phyloP scores from a whole-genome alignment of 2,329 filamentous ascomycete genomes.

The Trichothecium roseum region DNA sequence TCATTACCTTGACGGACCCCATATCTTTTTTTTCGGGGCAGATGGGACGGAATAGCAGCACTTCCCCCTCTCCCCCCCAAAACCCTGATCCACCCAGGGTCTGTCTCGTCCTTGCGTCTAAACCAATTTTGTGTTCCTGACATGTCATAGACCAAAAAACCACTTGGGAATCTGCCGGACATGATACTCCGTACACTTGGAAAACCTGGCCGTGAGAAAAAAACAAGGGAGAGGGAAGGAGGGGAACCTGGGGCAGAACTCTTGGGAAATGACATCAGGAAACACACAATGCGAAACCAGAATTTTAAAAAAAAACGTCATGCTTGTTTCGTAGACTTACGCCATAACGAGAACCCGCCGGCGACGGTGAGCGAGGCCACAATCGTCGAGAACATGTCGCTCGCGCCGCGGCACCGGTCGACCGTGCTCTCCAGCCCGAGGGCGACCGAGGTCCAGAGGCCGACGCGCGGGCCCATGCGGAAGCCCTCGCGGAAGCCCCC shows the following conservation, averaged over 20 bases:
- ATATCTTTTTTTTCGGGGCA: too few relatives aligned
- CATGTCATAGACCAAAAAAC: too few relatives aligned
- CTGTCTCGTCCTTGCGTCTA: neutral
- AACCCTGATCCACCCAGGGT: neutral
- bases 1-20: neutral
- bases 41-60: too few relatives aligned
- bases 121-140: too few relatives aligned
- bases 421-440: constrained; percentile 78
- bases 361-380: constrained; percentile 77
- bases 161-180: too few relatives aligned
- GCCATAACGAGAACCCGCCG: constrained; percentile 77
- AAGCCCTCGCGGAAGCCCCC: constrained; percentile 71
- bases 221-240: neutral
- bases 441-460: constrained; percentile 65
- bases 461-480: constrained; percentile 60
- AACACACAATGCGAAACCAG: too few relatives aligned
- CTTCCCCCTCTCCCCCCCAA: neutral
- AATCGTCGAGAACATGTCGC: constrained; percentile 73
- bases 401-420: constrained; percentile 57
- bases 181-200: too few relatives aligned
- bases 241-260: too few relatives aligned
- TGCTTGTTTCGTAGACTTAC: constrained; percentile 45
- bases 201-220: too few relatives aligned
- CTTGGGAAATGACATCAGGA: too few relatives aligned
- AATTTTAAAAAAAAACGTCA: too few relatives aligned